Evolutionary conservation across 192 early-diverging fungal species (phyloP), one percentile per base, ranked within the genome.

Genomic region (Coemansia sp.): DNA sequence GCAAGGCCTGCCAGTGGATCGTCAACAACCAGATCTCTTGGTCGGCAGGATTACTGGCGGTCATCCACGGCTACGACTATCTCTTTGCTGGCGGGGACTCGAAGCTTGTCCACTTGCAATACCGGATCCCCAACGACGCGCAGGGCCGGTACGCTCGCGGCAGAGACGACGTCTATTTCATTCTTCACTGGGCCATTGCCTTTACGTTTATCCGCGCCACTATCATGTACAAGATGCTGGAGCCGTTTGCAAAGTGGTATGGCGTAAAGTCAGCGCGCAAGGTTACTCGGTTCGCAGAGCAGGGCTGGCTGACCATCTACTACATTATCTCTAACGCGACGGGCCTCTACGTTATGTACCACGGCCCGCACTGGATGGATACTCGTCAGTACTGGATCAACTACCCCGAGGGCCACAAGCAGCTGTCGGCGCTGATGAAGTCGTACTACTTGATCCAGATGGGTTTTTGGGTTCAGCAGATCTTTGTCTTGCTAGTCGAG

Each of bases 391-490:
- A 82, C 75, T 92, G 91, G 90, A 87, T 88, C 27, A 86, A 82
- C 63, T 92, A 92, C 63, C 92, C 92, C 13, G 77, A 78, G 51
- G 82, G 75, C 2, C 92, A 94, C 72, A 64, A 73, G 55, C 76
- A 86, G 51, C 72, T 90, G 61, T 63, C 87, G 4, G 61, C 72
- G 40, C 61, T 82, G 29, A 84, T 88, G 77, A 94, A 94, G 77
- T 82, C 79, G 49, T 94, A 94, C 72, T 94, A 94, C 64, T 67
- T 94, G 65, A 72, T 90, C 36, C 91, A 94, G 68, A 82, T 91
- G 52, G 90, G 87, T n/a, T 92, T 89, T 78, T 92, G 91, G 90
- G 67, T 94, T 54, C 92, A 94, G 73, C 92, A 93, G 82, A 72
- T 91, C 42, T 92, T 91, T 77, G 90, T 90, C 11, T 65, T 93